These are phyloP conservation scores for Macrolepiota albuminosa DNA, from an alignment of 768 basidiomycete genomes.

Conservation along the genomic window DNA sequence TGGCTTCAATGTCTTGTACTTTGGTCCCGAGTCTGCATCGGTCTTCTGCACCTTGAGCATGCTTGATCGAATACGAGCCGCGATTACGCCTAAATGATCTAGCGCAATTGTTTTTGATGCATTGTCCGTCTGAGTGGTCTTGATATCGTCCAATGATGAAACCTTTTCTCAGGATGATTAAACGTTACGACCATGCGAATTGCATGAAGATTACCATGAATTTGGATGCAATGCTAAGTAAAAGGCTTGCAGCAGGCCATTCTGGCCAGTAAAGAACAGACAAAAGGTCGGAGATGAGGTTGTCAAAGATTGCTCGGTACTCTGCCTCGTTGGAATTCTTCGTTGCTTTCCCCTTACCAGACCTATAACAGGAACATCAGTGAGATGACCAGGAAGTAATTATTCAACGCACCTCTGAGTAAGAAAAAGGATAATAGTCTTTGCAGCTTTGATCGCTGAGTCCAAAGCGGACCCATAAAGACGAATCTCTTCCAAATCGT, in stretches of 20 bases:
- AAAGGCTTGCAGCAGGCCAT: slow-evolving; percentile 89
- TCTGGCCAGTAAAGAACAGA: slow-evolving; percentile 92
- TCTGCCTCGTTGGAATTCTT: slow-evolving; percentile 94
- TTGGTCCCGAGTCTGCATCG: slow-evolving; percentile 22
- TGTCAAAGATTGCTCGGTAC: slow-evolving; percentile 90
- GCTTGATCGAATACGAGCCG: slow-evolving; percentile 68
- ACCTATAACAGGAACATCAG: slow-evolving; percentile 34
- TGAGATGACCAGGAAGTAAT: neutral
- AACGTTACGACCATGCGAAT: neutral
- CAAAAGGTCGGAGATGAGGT: slow-evolving; percentile 82
- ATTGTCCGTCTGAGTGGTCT: slow-evolving; percentile 66
- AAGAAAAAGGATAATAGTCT: slow-evolving; percentile 75
- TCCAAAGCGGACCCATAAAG: slow-evolving; percentile 72
- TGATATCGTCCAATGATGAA: slow-evolving; percentile 77
- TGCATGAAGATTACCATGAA: slow-evolving; percentile 58
- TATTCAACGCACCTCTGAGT: slow-evolving; percentile 46
- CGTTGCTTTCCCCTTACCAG: slow-evolving; percentile 82
- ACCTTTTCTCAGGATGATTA: slow-evolving; percentile 42
- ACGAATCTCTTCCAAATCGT: slow-evolving; percentile 68
- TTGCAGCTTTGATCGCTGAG: slow-evolving; percentile 79
- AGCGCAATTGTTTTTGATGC: slow-evolving; percentile 86
- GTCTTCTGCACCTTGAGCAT: slow-evolving; percentile 39
- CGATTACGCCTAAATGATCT: slow-evolving; percentile 93
- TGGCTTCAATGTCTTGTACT: slow-evolving; percentile 41
- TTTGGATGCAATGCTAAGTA: slow-evolving; percentile 76